A percentile compares a stretch with the other conserved stretches of the same genome.
These are phyloP conservation scores for Zygotorulaspora florentina DNA, from an alignment of 805 yeast species.

Conservation along the genomic window DNA sequence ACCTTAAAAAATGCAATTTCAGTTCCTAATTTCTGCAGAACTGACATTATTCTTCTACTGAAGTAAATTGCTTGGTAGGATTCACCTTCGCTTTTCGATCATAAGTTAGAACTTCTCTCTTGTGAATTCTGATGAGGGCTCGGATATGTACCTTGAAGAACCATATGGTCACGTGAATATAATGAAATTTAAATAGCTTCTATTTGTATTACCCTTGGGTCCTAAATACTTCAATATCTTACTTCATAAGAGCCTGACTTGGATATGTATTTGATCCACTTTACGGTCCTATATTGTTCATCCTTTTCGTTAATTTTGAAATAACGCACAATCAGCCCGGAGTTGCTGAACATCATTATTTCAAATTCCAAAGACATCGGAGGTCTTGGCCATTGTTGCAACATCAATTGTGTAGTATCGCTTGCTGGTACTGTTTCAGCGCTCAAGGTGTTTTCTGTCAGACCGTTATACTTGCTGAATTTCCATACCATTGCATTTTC, in stretches of 20 bases:
- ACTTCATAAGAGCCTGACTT: conserved; percentile 79
- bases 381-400: conserved; percentile 59
- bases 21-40: too few species aligned
- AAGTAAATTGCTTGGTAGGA: background rate
- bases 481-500: conserved; percentile 67
- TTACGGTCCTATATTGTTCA: conserved; percentile 61
- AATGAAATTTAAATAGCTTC: too few species aligned
- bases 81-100: too few species aligned
- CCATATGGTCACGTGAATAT: background rate
- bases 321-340: conserved; percentile 71
- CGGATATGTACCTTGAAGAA: background rate
- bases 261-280: conserved; percentile 81
- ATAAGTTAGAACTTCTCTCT: background rate
- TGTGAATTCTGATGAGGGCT: too few species aligned
- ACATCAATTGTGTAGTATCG: conserved; percentile 18
- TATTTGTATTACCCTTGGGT: background rate
- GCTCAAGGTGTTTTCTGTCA: conserved; percentile 55
- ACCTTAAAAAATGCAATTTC: too few species aligned
- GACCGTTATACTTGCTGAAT: conserved; percentile 63
- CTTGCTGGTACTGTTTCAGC: conserved; percentile 46
- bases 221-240: conserved; percentile 44
- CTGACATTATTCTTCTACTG: too few species aligned
- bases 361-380: conserved; percentile 69
- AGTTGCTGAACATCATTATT: conserved; percentile 68
- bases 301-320: conserved; percentile 58